A percentile compares a stretch with the other conserved stretches of the same genome.
Evolutionary conservation across 2,329 filamentous ascomycete species (phyloP).

Genomic region (Fusarium chuoi): DNA sequence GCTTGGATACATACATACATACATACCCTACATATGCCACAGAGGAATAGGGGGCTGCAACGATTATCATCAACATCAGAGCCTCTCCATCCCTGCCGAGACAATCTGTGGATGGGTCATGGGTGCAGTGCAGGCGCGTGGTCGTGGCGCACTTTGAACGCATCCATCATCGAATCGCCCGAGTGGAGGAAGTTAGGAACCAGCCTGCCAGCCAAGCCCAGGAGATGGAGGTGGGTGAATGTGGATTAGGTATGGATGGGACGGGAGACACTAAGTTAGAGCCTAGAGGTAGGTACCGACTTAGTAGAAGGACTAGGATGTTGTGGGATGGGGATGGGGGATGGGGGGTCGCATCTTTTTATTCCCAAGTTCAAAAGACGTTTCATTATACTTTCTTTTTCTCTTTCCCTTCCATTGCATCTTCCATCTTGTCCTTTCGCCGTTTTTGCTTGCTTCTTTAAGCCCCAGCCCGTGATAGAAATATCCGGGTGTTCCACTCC

Average conservation of each 20-base stretch:
- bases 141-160: constrained; percentile 32
- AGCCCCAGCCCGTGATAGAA: constrained; percentile 23
- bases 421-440: background rate
- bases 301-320: background rate
- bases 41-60: constrained; percentile 12
- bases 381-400: constrained; percentile 12
- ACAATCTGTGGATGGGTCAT: background rate
- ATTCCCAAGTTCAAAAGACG: constrained; percentile 22
- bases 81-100: constrained; percentile 10
- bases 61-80: background rate
- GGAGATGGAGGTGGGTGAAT: background rate
- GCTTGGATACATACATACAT: background rate
- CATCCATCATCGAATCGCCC: constrained; percentile 28
- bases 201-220: background rate
- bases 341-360: constrained; percentile 22
- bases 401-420: constrained; percentile 7
- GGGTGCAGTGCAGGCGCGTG: constrained; percentile 17
- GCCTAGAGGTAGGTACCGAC: background rate
- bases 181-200: constrained; percentile 9
- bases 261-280: constrained; percentile 6
- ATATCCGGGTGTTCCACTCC: constrained; percentile 30
- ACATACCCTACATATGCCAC: background rate
- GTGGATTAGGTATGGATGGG: background rate
- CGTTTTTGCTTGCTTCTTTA: background rate
- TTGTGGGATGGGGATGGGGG: background rate